phyloP scores from a whole-genome alignment of 1,139 yeast species.

The Meyerozyma sp. region DNA sequence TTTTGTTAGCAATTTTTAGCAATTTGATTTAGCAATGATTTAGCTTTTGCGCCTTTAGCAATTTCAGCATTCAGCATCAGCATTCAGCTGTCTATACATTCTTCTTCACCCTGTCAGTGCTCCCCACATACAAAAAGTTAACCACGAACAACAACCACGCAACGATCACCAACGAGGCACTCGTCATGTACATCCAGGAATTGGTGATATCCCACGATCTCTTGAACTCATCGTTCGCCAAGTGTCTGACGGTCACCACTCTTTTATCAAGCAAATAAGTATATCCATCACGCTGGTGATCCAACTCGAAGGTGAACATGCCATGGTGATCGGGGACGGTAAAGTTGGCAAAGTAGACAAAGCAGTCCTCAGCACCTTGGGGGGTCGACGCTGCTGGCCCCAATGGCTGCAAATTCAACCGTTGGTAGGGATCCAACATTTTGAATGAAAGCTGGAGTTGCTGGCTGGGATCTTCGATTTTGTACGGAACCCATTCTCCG shows the following conservation, averaged over 20 bases:
- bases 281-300: slow-evolving; percentile 77
- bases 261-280: slow-evolving; percentile 60
- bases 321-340: slow-evolving; percentile 94
- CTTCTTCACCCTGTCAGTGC: slow-evolving; percentile 25
- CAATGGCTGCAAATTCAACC: slow-evolving; percentile 52
- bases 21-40: background rate
- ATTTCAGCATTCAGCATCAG: background rate
- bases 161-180: slow-evolving; percentile 61
- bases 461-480: slow-evolving; percentile 34
- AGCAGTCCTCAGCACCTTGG: slow-evolving; percentile 41
- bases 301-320: slow-evolving; percentile 80
- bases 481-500: slow-evolving; percentile 67
- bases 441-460: slow-evolving; percentile 78
- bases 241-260: slow-evolving; percentile 83
- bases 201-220: slow-evolving; percentile 92
- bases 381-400: slow-evolving; percentile 39
- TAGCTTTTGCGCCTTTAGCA: background rate
- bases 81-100: slow-evolving; percentile 15
- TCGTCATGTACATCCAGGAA: slow-evolving; percentile 83
- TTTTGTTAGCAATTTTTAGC: background rate
- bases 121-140: slow-evolving; percentile 52
- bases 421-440: slow-evolving; percentile 93
- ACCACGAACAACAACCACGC: slow-evolving; percentile 76
- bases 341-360: slow-evolving; percentile 42
- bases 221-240: slow-evolving; percentile 92